A percentile compares a stretch with the other conserved stretches of the same genome.
phyloP scores from a whole-genome alignment of 768 basidiomycete genomes.

The Hydnum rufescens region DNA sequence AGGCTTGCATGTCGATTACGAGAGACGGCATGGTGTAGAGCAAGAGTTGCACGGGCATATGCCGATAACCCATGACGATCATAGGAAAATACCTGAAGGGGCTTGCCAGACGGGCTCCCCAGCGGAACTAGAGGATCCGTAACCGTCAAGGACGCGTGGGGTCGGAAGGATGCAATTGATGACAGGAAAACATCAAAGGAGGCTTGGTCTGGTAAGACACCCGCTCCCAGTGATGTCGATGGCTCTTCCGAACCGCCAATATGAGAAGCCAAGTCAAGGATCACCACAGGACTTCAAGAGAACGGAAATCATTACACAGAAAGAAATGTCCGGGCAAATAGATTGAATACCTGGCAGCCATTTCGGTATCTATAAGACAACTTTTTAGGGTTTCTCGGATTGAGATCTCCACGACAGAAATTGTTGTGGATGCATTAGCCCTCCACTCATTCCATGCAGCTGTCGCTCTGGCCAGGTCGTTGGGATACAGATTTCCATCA shows the following conservation, averaged over 20 bases:
- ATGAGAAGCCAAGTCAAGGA: neutral
- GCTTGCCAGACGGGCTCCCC: too few relatives aligned
- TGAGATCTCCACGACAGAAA: too few relatives aligned
- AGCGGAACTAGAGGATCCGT: conserved; percentile 40
- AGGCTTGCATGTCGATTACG: conserved; percentile 42
- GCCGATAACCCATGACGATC: conserved; percentile 35
- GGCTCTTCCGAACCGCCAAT: too few relatives aligned
- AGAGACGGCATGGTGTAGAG: conserved; percentile 34
- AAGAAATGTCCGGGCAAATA: neutral
- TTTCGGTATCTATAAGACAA: too few relatives aligned
- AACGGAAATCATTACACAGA: neutral
- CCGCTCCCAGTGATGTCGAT: too few relatives aligned
- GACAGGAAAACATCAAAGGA: conserved; percentile 20
- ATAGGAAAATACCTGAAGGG: conserved; percentile 4
- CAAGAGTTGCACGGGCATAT: conserved; percentile 43
- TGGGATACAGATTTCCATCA: too few relatives aligned
- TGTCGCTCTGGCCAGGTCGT: too few relatives aligned
- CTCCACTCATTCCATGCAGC: too few relatives aligned
- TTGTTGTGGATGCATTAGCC: too few relatives aligned
- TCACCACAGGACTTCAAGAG: neutral
- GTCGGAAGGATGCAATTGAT: neutral
- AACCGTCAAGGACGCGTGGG: conserved; percentile 17
- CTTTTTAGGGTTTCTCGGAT: too few relatives aligned
- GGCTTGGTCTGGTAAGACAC: too few relatives aligned
- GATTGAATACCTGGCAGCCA: too few relatives aligned